Percentiles rank a stretch among this genome's conserved stretches.
phyloP scores from a whole-genome alignment of 768 basidiomycete species.

The Collybia mongolica region DNA sequence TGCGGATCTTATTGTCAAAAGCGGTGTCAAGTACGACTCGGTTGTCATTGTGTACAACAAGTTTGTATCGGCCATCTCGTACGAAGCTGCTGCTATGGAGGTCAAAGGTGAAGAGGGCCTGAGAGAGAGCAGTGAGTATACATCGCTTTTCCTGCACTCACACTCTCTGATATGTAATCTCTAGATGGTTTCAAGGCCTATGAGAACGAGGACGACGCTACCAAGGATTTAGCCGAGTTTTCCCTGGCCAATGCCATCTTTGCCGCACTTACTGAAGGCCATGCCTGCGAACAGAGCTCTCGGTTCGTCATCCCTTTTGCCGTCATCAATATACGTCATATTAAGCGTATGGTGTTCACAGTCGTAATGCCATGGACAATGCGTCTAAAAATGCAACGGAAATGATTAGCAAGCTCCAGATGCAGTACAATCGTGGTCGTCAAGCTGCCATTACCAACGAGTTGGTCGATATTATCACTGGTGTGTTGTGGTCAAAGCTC shows the following conservation, averaged over 20 bases:
- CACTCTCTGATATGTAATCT: background rate
- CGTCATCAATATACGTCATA: background rate
- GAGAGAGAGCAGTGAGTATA: constrained; percentile 70
- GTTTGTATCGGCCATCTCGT: constrained; percentile 88
- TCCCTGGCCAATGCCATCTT: constrained; percentile 96
- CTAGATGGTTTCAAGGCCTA: constrained; percentile 90
- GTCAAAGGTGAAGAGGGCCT: constrained; percentile 82
- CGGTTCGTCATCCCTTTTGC: constrained; percentile 48
- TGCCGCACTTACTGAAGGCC: constrained; percentile 90
- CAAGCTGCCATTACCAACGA: constrained; percentile 98
- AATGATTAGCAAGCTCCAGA: constrained; percentile 85
- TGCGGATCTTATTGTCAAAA: constrained; percentile 88
- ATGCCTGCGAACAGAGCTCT: constrained; percentile 92
- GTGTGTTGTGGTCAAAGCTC: constrained; percentile 37
- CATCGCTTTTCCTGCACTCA: background rate
- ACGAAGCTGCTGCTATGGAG: constrained; percentile 74
- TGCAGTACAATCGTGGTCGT: constrained; percentile 98
- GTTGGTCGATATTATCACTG: constrained; percentile 89
- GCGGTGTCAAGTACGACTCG: constrained; percentile 83
- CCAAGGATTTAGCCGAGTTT: constrained; percentile 93
- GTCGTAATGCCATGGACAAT: constrained; percentile 99
- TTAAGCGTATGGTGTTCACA: constrained; percentile 20
- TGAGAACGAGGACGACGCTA: constrained; percentile 96
- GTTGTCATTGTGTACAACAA: constrained; percentile 80
- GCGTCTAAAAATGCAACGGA: constrained; percentile 97